Base-by-base conservation (phyloP, 2,329 filamentous ascomycete genomes). In the Claviceps paspali region DNA sequence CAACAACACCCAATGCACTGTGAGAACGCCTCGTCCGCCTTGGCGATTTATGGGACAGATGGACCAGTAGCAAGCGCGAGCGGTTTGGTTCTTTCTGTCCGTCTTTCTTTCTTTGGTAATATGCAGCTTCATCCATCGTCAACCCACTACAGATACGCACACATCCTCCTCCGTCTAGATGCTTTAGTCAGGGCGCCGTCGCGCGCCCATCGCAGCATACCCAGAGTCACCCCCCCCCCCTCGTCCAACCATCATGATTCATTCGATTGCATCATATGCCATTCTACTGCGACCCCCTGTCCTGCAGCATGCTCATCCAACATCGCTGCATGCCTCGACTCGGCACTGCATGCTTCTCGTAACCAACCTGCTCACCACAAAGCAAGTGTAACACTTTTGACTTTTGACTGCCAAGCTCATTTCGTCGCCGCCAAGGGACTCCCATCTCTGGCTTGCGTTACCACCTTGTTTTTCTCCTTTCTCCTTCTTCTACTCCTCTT, bases 401-500 rank as follows among this genome's bases (percentile, higher is more conserved):
- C 12, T n/a, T 23, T 23, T 23, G 30, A 22, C 11, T 14, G 18
- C 11, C 7, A 15, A 11, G 2, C 6, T 23, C 11, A 2, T 15
- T 14, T 9, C 21, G 4, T 23, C n/a, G n/a, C 18, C 11, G 19
- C 11, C 30, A 32, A n/a, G n/a, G n/a, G 30, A 22, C 30, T 32
- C 30, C 30, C 26, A 27, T n/a, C n/a, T n/a, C n/a, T n/a, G n/a
- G n/a, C n/a, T n/a, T n/a, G n/a, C n/a, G n/a, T n/a, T n/a, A n/a
- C n/a, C n/a, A 2, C 26, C 15, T 12, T 14, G 12, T 28, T 28
- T 17, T 12, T 29, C 12, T 9, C 14, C 14, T 29, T 29, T 4
- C 5, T 22, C 6, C 18, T 29, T 18, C 27, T 12, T 45, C 46
- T 59, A 60, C 47, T 61, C 56, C 18, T 61, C 57, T n/a, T 60